These are phyloP conservation scores for Furcasterigmium sp. DNA, from an alignment of 2,329 filamentous ascomycete genomes.

Conservation along the genomic window DNA sequence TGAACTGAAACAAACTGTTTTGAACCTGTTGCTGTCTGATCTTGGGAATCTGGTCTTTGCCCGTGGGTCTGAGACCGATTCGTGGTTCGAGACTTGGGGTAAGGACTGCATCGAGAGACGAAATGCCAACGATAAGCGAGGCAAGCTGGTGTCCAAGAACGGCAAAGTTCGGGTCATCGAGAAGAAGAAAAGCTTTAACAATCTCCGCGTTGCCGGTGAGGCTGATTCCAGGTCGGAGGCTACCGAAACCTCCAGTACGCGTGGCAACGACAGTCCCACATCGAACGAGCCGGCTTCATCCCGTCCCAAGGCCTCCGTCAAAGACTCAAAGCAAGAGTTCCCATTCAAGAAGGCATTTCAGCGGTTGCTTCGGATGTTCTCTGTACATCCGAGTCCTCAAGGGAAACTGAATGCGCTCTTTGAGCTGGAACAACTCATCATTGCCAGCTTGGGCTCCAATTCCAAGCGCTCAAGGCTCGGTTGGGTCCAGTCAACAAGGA, in stretches of 20 bases:
- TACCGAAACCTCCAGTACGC: slow-evolving; percentile 28
- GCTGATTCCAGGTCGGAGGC: slow-evolving; percentile 29
- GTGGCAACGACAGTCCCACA: slow-evolving; percentile 35
- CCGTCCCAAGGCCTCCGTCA: slow-evolving; percentile 15
- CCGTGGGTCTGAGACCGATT: slow-evolving; percentile 88
- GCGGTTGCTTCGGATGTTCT: slow-evolving; percentile 77
- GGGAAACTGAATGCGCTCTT: slow-evolving; percentile 78
- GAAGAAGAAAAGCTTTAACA: slow-evolving; percentile 65
- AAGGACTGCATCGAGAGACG: slow-evolving; percentile 61
- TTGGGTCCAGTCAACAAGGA: slow-evolving; percentile 30
- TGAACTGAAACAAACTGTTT: slow-evolving; percentile 73
- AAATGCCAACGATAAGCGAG: slow-evolving; percentile 46
- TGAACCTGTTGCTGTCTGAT: slow-evolving; percentile 82
- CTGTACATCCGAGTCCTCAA: slow-evolving; percentile 82
- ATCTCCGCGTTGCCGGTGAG: slow-evolving; percentile 50
- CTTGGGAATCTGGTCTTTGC: slow-evolving; percentile 80
- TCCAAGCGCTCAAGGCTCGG: slow-evolving; percentile 22
- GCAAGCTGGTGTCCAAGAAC: slow-evolving; percentile 26
- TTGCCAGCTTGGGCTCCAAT: slow-evolving; percentile 56
- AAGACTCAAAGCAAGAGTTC: slow-evolving; percentile 50
- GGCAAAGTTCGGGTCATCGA: slow-evolving; percentile 48
- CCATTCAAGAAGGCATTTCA: slow-evolving; percentile 78
- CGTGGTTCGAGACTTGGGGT: slow-evolving; percentile 70
- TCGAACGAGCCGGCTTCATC: slow-evolving; percentile 30
- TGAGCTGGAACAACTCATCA: slow-evolving; percentile 77